Evolutionary conservation across 306 rosid species (phyloP).

Genomic region (Albizia julibrissin): DNA sequence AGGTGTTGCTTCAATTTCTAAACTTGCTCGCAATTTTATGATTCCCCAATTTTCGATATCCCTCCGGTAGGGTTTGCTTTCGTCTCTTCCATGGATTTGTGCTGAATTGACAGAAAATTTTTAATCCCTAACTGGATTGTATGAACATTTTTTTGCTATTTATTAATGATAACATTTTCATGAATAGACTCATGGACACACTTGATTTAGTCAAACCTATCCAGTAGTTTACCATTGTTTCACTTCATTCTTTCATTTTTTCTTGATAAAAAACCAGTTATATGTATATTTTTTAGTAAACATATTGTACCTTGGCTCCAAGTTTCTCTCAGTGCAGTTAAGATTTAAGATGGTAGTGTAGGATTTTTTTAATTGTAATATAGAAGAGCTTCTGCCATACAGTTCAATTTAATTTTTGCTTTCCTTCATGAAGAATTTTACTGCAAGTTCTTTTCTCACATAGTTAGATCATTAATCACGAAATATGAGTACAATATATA

Average conservation of each 20-base stretch:
- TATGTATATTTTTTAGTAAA: too few species aligned
- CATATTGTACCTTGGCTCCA: background rate
- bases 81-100: too few species aligned
- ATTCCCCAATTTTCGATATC: too few species aligned
- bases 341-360: too few species aligned
- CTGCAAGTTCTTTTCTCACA: conserved; percentile 8
- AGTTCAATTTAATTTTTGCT: background rate
- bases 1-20: too few species aligned
- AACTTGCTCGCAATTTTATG: too few species aligned
- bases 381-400: background rate
- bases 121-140: background rate
- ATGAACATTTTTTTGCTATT: background rate
- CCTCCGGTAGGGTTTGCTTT: too few species aligned
- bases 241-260: background rate
- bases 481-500: background rate
- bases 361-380: too few species aligned
- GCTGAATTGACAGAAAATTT: too few species aligned
- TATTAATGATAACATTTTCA: background rate
- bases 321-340: background rate
- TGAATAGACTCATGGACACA: background rate
- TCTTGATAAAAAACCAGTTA: background rate
- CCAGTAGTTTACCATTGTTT: background rate
- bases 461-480: conserved; percentile 11
- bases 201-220: background rate
- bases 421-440: conserved; percentile 13